Percentiles rank a stretch among this genome's conserved stretches.
These are phyloP conservation scores for Bolboschoenus planiculmis DNA, from an alignment of 176 grass and related monocot species.

Conservation along the genomic window DNA sequence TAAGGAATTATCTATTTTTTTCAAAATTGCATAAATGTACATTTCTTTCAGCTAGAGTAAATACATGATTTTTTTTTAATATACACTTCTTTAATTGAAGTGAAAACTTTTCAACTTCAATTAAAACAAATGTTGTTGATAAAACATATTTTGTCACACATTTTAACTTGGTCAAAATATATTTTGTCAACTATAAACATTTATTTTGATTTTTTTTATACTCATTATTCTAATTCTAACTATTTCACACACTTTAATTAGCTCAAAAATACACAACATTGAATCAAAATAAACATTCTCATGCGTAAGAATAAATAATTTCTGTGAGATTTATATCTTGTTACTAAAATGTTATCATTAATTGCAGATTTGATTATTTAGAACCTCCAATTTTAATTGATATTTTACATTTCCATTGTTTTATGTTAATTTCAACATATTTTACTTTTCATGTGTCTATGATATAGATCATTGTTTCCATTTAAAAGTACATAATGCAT, in stretches of 20 bases:
- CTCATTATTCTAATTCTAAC: neutral
- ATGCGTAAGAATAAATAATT: too few species aligned
- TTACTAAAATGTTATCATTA: too few species aligned
- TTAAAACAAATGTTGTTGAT: neutral
- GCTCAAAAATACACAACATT: too few species aligned
- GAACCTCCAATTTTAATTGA: too few species aligned
- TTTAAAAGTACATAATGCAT: neutral
- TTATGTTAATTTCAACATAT: too few species aligned
- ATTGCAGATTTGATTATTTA: too few species aligned
- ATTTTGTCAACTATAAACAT: neutral
- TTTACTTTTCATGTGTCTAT: too few species aligned
- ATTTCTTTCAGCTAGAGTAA: neutral
- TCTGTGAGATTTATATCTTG: too few species aligned
- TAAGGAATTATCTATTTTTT: neutral
- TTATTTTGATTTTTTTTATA: neutral
- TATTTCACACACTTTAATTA: too few species aligned
- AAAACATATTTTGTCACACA: neutral
- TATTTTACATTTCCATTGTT: too few species aligned
- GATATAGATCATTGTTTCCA: neutral
- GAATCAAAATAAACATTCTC: too few species aligned
- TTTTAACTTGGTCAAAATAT: neutral
- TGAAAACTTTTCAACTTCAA: too few species aligned
- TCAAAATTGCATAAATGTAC: neutral
- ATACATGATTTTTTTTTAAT: neutral
- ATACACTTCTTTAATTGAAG: neutral